Base-by-base conservation (phyloP, 345 rosid species). In the Camelina laxa region DNA sequence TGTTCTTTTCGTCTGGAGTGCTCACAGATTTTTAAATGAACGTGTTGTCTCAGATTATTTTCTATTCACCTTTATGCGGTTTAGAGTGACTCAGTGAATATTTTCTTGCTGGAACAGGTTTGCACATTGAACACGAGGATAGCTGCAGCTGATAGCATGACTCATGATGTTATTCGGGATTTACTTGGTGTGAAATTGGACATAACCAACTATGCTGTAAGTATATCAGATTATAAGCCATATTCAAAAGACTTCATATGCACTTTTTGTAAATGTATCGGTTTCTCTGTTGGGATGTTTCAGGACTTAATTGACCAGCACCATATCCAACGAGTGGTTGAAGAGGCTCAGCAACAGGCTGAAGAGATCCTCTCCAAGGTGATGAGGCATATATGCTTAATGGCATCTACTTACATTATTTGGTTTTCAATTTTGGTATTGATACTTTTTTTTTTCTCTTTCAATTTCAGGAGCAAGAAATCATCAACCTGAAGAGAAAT, bases 101-200 rank as follows among this genome's bases (percentile, higher is more conserved):
- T 20, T 38, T 27, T 66, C 72, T 42, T 60, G 45, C 55, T 73
- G 77, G 42, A 76, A 74, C 88, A 91, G 98, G 82, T 87, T 62
- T 89, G 89, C 61, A 74, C 79, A 83, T 85, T 93, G 72, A 89
- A 82, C 42, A 80, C 97, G 12, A 86, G 97, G 73, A 80, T 93
- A 69, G 98, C 96, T 65, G 90, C 96, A 56, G 92, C 92, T 56
- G 98, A 93, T 82, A 93, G 88, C 91, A 93, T 89, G 98, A 91
- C 98, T 22, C 96, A 91, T 73, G 97, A 93, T 75, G 89, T 93
- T 73, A 91, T 93, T 72, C 95, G 92, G 49, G 98, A 93, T 85
- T 84, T 93, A 74, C 94, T 93, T 65, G 91, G 96, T 24, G 89
- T 93, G 70, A 91, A 88, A 79, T 69, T 91, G 85, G 97, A 93